phyloP scores from a whole-genome alignment of 1,284 basidiomycete genomes.

The Moniliophthora roreri region DNA sequence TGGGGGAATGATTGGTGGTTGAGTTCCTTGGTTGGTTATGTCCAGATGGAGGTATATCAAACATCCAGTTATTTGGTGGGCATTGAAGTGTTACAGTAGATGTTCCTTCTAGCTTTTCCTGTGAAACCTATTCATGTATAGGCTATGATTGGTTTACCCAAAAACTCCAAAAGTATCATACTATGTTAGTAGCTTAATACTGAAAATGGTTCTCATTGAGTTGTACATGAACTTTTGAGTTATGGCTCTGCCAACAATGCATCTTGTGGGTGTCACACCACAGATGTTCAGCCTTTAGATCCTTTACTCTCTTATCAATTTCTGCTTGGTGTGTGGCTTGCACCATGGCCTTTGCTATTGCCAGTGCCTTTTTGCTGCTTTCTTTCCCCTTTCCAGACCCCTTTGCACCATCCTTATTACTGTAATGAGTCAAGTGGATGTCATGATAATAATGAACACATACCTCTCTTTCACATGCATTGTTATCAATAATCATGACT shows the following conservation, averaged over 20 bases:
- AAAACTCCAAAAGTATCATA: neutral
- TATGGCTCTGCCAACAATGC: neutral
- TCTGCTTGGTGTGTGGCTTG: neutral
- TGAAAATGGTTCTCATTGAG: neutral
- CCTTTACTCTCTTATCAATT: neutral
- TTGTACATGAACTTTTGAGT: neutral
- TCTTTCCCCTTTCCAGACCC: too few relatives aligned
- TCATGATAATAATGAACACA: too few relatives aligned
- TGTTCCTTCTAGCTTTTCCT: neutral
- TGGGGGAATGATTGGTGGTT: neutral
- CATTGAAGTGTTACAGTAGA: neutral
- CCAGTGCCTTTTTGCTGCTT: neutral
- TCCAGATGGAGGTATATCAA: neutral
- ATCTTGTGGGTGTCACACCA: neutral
- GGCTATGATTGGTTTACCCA: too few relatives aligned
- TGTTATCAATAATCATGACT: too few relatives aligned
- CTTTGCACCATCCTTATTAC: too few relatives aligned
- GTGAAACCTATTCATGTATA: neutral
- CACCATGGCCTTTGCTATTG: neutral
- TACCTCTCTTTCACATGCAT: too few relatives aligned
- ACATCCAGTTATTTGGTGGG: slow-evolving; percentile 1
- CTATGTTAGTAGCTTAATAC: neutral
- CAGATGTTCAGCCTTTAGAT: neutral
- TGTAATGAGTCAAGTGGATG: too few relatives aligned
- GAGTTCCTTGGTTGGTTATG: neutral